Conservation (phyloP, 2,329 filamentous ascomycete genomes). For the Claviceps maximensis region DNA sequence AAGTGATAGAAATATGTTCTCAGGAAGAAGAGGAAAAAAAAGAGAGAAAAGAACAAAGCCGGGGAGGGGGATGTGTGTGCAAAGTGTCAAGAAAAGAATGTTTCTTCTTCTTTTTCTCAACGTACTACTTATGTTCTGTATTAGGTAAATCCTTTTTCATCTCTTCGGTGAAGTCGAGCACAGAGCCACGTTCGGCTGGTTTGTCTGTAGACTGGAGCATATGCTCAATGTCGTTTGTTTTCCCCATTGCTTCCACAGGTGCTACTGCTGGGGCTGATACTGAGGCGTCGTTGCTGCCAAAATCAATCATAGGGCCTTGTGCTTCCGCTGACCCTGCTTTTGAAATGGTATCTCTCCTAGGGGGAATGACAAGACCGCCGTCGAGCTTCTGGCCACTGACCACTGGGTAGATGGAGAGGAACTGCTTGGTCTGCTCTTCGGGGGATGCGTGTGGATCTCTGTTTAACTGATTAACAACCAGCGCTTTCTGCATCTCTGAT, state of each 20-base stretch:
- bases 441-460: constrained; percentile 37
- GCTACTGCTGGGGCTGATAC: background rate
- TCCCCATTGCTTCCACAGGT: background rate
- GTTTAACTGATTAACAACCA: constrained; percentile 9
- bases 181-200: constrained; percentile 29
- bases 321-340: constrained; percentile 8
- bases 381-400: constrained; percentile 57
- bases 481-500: background rate
- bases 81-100: too few species aligned
- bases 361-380: constrained; percentile 43
- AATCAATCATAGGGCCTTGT: constrained; percentile 36
- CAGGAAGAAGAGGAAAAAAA: background rate
- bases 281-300: constrained; percentile 26
- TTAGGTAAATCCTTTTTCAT: constrained; percentile 36
- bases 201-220: constrained; percentile 35
- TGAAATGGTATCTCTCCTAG: constrained; percentile 13
- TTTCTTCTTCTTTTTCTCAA: background rate
- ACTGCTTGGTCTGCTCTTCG: constrained; percentile 63
- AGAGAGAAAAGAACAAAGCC: too few species aligned
- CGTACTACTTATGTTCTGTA: constrained; percentile 4
- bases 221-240: constrained; percentile 25
- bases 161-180: constrained; percentile 44
- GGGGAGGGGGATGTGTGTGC: too few species aligned
- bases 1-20: background rate
- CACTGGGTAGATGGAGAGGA: constrained; percentile 75